Conservation (phyloP, 1,284 basidiomycete genomes). For the Cystobasidium sp. region DNA sequence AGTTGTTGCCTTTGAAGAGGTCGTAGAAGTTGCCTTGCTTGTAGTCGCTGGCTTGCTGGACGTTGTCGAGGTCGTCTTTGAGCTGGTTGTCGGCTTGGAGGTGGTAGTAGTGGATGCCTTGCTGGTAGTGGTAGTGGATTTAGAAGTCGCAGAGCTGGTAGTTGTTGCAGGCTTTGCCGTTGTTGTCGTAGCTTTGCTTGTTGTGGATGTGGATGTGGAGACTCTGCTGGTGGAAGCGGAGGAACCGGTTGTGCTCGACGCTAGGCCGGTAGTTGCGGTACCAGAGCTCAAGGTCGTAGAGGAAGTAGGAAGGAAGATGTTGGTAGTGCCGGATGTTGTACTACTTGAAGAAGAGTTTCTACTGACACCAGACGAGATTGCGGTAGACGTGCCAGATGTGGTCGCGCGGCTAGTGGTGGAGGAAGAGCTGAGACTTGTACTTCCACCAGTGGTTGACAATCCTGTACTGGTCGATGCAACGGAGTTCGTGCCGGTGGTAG, state of each 20-base stretch:
- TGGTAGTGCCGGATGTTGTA: neutral
- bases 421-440: neutral
- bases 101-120: constrained; percentile 1
- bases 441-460: neutral
- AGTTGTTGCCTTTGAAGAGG: neutral
- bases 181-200: constrained; percentile 13
- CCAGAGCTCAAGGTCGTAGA: neutral
- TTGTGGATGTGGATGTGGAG: neutral
- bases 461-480: neutral
- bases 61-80: constrained; percentile 9
- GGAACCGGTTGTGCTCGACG: neutral
- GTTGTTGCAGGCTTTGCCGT: neutral
- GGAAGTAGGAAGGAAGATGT: neutral
- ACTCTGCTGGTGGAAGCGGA: neutral
- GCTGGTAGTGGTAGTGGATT: neutral
- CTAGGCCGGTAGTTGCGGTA: neutral
- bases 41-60: neutral
- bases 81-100: neutral
- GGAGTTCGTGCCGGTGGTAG: neutral
- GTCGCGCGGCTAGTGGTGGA: neutral
- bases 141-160: neutral
- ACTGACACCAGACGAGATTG: neutral
- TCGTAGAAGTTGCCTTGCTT: constrained; percentile 5
- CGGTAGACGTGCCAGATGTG: neutral
- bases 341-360: neutral